Conservation (phyloP, 1,139 yeast genomes). For the Sugiyamaella grinbergsii region DNA sequence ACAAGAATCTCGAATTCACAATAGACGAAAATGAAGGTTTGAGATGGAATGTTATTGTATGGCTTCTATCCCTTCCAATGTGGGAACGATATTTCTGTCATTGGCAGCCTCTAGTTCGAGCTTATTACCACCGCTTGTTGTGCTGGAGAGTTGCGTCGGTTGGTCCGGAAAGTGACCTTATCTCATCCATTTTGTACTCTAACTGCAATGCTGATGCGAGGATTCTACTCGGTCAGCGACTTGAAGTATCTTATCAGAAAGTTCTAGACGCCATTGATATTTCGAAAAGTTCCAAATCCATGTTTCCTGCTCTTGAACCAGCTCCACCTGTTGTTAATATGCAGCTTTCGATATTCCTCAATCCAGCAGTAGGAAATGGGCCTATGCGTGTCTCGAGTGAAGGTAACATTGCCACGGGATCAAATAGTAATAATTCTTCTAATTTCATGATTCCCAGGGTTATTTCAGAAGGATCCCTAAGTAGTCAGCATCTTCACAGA, state of each 20-base stretch:
- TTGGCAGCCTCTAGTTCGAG: constrained; percentile 77
- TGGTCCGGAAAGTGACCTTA: constrained; percentile 36
- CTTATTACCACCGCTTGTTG: constrained; percentile 65
- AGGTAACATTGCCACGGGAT: constrained; percentile 7
- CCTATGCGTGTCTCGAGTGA: constrained; percentile 19
- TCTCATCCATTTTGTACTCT: constrained; percentile 37
- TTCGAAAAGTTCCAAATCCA: constrained; percentile 23
- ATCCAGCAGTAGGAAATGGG: constrained; percentile 35
- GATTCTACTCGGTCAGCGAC: constrained; percentile 32
- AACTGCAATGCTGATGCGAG: constrained; percentile 40
- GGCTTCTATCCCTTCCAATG: constrained; percentile 53
- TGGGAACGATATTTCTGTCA: constrained; percentile 68
- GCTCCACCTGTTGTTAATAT: constrained; percentile 55
- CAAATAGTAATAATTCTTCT: background rate
- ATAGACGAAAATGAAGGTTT: constrained; percentile 29
- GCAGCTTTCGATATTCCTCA: constrained; percentile 49
- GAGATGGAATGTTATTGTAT: constrained; percentile 46
- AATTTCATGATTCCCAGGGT: constrained; percentile 13
- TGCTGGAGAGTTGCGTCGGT: constrained; percentile 65
- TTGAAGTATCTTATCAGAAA: constrained; percentile 32
- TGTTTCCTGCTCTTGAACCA: constrained; percentile 43
- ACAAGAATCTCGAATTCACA: constrained; percentile 25
- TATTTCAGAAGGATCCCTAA: constrained; percentile 12
- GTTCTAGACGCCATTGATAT: constrained; percentile 30
- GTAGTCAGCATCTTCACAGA: constrained; percentile 27